Evolutionary conservation across 768 basidiomycete genomes (phyloP).

Genomic region (Calocera viscosa): DNA sequence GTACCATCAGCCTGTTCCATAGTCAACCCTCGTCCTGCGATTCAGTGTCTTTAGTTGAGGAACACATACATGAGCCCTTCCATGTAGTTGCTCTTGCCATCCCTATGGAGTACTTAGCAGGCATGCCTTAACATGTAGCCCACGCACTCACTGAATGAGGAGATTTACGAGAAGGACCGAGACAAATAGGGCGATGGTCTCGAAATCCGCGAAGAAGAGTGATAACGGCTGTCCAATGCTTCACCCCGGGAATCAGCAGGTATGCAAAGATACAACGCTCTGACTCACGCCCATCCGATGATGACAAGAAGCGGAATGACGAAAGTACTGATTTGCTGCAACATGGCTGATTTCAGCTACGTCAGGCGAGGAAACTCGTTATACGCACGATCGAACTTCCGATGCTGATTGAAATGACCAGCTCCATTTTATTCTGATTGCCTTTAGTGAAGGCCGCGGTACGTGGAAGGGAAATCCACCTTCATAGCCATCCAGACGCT

Average conservation of each 20-base stretch:
- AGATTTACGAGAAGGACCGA: slow-evolving; percentile 82
- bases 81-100: slow-evolving; percentile 84
- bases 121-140: not conserved
- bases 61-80: slow-evolving; percentile 69
- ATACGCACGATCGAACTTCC: slow-evolving; percentile 64
- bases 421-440: slow-evolving; percentile 56
- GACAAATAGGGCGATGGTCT: slow-evolving; percentile 77
- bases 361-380: not conserved
- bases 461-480: slow-evolving; percentile 22
- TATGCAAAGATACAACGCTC: slow-evolving; percentile 14
- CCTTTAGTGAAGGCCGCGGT: slow-evolving; percentile 48
- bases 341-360: not conserved
- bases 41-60: not conserved
- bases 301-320: slow-evolving; percentile 81
- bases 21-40: not conserved
- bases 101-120: slow-evolving; percentile 30
- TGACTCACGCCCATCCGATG: slow-evolving; percentile 68
- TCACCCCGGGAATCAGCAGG: slow-evolving; percentile 7
- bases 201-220: slow-evolving; percentile 75
- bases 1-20: slow-evolving; percentile 31
- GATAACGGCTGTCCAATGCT: slow-evolving; percentile 61
- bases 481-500: slow-evolving; percentile 12
- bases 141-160: slow-evolving; percentile 36
- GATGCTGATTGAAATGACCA: slow-evolving; percentile 68
- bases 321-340: slow-evolving; percentile 72